Evolutionary conservation across 1,139 yeast genomes (phyloP).

Genomic region (Citeromyces hawaiiensis): DNA sequence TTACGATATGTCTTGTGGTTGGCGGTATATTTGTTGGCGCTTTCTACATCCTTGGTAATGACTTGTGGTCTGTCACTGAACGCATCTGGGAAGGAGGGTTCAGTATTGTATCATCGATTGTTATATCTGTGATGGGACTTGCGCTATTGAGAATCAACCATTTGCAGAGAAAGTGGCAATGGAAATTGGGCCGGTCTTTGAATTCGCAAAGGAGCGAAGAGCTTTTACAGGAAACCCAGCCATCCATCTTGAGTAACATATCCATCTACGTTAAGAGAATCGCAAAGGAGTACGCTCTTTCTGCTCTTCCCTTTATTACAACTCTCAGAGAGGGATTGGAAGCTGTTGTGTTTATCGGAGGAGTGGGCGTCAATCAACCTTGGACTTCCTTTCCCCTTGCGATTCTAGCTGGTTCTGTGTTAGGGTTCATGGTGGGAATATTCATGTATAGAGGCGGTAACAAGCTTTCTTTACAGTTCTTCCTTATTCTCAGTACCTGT

Average conservation of each 20-base stretch:
- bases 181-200: slow-evolving; percentile 43
- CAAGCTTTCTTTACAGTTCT: slow-evolving; percentile 62
- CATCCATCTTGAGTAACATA: slow-evolving; percentile 3
- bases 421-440: slow-evolving; percentile 58
- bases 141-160: slow-evolving; percentile 76
- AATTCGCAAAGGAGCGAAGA: neutral
- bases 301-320: slow-evolving; percentile 68
- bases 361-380: slow-evolving; percentile 72
- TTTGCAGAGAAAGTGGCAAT: slow-evolving; percentile 81
- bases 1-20: slow-evolving; percentile 57
- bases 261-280: slow-evolving; percentile 5
- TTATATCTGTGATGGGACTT: slow-evolving; percentile 83
- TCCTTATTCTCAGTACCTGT: slow-evolving; percentile 73
- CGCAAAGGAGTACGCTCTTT: slow-evolving; percentile 45
- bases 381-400: slow-evolving; percentile 75
- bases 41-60: slow-evolving; percentile 66
- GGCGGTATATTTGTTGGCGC: slow-evolving; percentile 67
- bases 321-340: slow-evolving; percentile 85
- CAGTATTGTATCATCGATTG: slow-evolving; percentile 64
- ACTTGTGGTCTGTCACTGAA: slow-evolving; percentile 75
- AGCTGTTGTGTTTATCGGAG: slow-evolving; percentile 86
- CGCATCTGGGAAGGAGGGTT: slow-evolving; percentile 88
- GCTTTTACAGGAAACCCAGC: slow-evolving; percentile 4
- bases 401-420: slow-evolving; percentile 53
- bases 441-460: slow-evolving; percentile 70